Evolutionary conservation across 2,329 filamentous ascomycete genomes (phyloP), one percentile per base, ranked within the genome.

Genomic region (Myriosclerotinia duriaeana): DNA sequence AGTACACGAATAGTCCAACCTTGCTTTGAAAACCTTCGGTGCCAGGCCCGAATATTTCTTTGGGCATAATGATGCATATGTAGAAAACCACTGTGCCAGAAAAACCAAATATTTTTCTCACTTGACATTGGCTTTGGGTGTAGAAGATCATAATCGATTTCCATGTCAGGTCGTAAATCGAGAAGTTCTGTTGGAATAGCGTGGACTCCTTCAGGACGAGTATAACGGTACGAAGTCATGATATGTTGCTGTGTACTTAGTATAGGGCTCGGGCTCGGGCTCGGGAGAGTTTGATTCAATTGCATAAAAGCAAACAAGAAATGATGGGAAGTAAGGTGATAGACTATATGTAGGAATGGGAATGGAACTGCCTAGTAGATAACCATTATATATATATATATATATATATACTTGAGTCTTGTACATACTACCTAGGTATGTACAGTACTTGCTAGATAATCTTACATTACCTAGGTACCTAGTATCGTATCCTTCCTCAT

Each of bases 21-120:
- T 26, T 78, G 74, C 54, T 78, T 79, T 0, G 79, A 78, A 64
- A 85, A 79, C n/a, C 84, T 80, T 2, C 83, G 79, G 71, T 85
- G 78, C 80, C 83, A 86, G 62, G 81, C 78, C 52, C 83, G 78
- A 38, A 86, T 77, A 68, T 82, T 86, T 52, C 84, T 83, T 66
- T 82, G 76, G 5, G 80, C 78, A 72, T 85, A 85, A 0, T 78
- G 77, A 66, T 84, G 81, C 79, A 86, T 82, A 36, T 74, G 75
- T 3, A 70, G 53, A 70, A 80, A 82, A 38, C 84, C 84, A 4
- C 75, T 76, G 72, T 86, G 79, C 84, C 84, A 87, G 76, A 85
- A 87, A 72, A 85, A 84, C 79, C 83, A 87, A 36, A 86, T 76
- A 58, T 85, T 85, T 72, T 86, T 86, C 55, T 80, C 78, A 40